Evolutionary conservation across 2,329 filamentous ascomycete genomes (phyloP), one percentile per base, ranked within the genome.

Genomic region (Fusarium secorum): DNA sequence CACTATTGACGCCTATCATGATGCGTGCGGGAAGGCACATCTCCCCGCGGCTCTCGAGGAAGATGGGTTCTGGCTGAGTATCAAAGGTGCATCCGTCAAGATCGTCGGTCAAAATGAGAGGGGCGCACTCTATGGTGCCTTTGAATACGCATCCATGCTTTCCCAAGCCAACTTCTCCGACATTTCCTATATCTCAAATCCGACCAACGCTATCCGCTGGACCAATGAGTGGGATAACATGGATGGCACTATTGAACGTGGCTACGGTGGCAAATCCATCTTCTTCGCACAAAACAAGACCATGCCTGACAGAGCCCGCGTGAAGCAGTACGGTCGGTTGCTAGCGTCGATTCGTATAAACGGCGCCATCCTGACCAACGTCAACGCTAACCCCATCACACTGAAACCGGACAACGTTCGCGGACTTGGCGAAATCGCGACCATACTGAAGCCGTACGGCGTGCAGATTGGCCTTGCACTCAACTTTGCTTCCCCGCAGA

Each of bases 11-110:
- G 18, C 36, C 36, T 38, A 20, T 38, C 11, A 38, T 0, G 18
- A 20, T 13, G 4, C 11, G 0, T 38, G 11, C 0, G 18, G 35
- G 18, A 38, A 20, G 4, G 11, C 18, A 20, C 18, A 13, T 13
- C 18, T 38, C 11, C 35, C 35, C 18, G 18, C 18, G 1, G 0
- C 2, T 38, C 11, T 20, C 7, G 11, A 38, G 4, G 18, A 38
- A 20, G 35, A 38, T 20, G 35, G 35, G 7, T 38, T 38, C 7
- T 38, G 35, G 18, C 35, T 38, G 0, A 20, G 35, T 13, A 20
- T 38, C 18, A 20, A 38, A 3, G 35, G 1, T 38, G 4, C 11
- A 13, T 38, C 35, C 7, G 35, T 38, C 1, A 20, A 20, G 7
- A 38, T 38, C 0, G 0, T 38, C 11, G 35, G 35, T 3, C 11